Evolutionary conservation across 768 basidiomycete genomes (phyloP).

Genomic region (Rubroboletus satanas): DNA sequence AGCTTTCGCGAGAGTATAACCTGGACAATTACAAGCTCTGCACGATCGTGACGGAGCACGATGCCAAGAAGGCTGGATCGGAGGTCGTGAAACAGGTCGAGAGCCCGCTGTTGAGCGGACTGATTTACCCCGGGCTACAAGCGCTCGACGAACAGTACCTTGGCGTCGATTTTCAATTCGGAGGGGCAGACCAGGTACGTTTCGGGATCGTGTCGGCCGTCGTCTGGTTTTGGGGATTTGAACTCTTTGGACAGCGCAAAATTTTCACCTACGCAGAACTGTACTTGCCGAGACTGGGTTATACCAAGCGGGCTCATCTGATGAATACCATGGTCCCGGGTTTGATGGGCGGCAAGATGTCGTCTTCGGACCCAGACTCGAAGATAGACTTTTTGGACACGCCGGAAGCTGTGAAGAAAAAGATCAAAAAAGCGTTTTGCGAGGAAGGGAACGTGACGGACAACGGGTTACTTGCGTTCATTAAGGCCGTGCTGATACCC

Average conservation of each 20-base stretch:
- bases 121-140: slow-evolving; percentile 95
- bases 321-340: slow-evolving; percentile 99
- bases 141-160: slow-evolving; percentile 98
- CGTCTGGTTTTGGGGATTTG: background rate
- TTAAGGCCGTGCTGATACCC: slow-evolving; percentile 83
- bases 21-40: slow-evolving; percentile 92
- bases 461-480: slow-evolving; percentile 87
- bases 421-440: slow-evolving; percentile 90
- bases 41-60: slow-evolving; percentile 90
- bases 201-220: background rate
- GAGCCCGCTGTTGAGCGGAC: slow-evolving; percentile 82
- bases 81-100: slow-evolving; percentile 99
- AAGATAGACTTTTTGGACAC: slow-evolving; percentile 97
- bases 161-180: slow-evolving; percentile 95
- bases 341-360: slow-evolving; percentile 95
- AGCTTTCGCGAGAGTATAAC: slow-evolving; percentile 87
- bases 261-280: slow-evolving; percentile 98
- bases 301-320: slow-evolving; percentile 90
- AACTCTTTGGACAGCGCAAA: slow-evolving; percentile 63
- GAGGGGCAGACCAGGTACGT: slow-evolving; percentile 91
- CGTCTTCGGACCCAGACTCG: slow-evolving; percentile 93
- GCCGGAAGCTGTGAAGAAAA: slow-evolving; percentile 78
- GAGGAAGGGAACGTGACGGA: slow-evolving; percentile 86
- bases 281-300: slow-evolving; percentile 91
- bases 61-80: slow-evolving; percentile 96